These are phyloP conservation scores for Boletus sensibilis DNA, from an alignment of 768 basidiomycete species.

Conservation along the genomic window DNA sequence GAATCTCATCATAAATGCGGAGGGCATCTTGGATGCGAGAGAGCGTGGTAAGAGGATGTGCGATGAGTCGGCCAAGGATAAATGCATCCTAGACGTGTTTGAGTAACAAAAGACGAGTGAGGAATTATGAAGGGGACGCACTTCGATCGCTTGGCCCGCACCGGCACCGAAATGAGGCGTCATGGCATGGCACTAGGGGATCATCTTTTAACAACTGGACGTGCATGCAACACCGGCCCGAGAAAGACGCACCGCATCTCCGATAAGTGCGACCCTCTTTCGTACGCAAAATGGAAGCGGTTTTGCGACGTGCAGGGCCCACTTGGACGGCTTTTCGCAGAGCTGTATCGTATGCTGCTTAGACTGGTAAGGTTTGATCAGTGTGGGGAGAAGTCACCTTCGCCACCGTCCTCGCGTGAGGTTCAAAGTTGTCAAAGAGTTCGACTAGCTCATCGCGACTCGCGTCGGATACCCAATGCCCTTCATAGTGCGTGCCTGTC, in stretches of 20 bases:
- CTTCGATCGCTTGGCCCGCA: conserved; percentile 27
- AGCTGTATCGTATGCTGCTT: conserved; percentile 22
- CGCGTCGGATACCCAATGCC: conserved; percentile 30
- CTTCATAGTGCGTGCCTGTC: conserved; percentile 32
- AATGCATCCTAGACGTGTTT: conserved; percentile 17
- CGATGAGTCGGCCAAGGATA: conserved; percentile 24
- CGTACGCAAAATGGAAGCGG: conserved; percentile 40
- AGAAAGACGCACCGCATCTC: conserved; percentile 46
- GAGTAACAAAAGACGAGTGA: not conserved
- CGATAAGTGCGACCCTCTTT: conserved; percentile 44
- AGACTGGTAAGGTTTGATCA: not conserved
- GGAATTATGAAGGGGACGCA: not conserved
- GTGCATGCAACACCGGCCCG: not conserved
- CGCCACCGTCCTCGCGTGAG: conserved; percentile 31
- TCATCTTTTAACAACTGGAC: not conserved
- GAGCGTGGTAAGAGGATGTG: conserved; percentile 13
- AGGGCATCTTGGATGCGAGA: conserved; percentile 2
- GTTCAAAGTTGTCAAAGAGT: conserved; percentile 36
- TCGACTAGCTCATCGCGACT: conserved; percentile 32
- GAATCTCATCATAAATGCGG: conserved; percentile 3
- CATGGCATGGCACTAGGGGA: conserved; percentile 23
- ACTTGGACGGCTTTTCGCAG: conserved; percentile 38
- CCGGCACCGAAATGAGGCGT: conserved; percentile 23
- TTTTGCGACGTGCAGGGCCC: conserved; percentile 45
- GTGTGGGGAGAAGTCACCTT: conserved; percentile 17